A percentile compares a stretch with the other conserved stretches of the same genome.
Conservation (phyloP, 2,329 filamentous ascomycete genomes). For the Aaosphaeria pasadenensis region DNA sequence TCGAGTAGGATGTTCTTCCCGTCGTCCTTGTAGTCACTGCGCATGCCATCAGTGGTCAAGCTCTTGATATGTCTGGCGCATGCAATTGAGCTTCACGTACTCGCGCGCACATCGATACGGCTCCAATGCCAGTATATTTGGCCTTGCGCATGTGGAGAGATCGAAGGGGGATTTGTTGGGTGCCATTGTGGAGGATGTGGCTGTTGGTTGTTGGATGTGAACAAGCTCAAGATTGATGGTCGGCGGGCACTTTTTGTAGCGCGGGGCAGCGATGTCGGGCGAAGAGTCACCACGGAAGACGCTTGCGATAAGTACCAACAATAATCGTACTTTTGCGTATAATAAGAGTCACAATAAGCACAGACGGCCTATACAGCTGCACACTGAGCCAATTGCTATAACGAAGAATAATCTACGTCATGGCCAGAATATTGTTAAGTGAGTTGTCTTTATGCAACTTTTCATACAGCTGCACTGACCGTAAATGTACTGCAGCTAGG, state of each 20-base stretch:
- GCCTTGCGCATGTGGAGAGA: constrained; percentile 49
- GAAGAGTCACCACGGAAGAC: neutral
- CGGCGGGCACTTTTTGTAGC: neutral
- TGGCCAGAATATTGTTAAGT: too few species aligned
- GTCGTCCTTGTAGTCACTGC: constrained; percentile 96
- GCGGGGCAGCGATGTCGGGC: neutral
- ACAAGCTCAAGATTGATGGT: neutral
- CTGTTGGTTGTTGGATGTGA: neutral
- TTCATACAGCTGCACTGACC: too few species aligned
- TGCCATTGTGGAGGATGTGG: constrained; percentile 16
- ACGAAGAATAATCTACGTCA: too few species aligned
- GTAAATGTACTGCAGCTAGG: too few species aligned
- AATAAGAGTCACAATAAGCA: too few species aligned
- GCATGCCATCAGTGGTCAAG: constrained; percentile 10
- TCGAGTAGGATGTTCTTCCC: constrained; percentile 94
- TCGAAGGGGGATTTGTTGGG: constrained; percentile 40
- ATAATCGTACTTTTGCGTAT: too few species aligned
- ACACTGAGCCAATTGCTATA: too few species aligned
- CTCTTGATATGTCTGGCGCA: neutral
- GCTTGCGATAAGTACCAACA: neutral
- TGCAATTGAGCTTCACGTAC: constrained; percentile 36
- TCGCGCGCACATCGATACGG: constrained; percentile 55
- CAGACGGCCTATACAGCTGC: too few species aligned
- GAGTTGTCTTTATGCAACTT: too few species aligned
- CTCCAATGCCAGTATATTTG: constrained; percentile 52